phyloP scores from a whole-genome alignment of 441 rosid species.

The Arabidopsis lyrata region DNA sequence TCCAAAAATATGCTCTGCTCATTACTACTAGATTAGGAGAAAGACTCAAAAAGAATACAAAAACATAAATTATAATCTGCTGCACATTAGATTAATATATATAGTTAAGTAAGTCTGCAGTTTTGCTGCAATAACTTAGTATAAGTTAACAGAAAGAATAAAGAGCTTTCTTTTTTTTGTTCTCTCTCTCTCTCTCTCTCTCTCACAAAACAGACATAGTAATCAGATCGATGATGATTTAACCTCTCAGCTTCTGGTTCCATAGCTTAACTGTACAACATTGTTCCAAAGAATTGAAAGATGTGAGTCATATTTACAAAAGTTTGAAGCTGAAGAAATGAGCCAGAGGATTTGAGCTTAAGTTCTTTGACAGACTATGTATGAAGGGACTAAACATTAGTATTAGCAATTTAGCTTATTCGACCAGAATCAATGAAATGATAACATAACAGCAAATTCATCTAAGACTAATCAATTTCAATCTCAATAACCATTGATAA shows the following conservation, averaged over 20 bases:
- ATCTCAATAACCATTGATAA: neutral
- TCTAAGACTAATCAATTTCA: constrained; percentile 8
- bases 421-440: neutral
- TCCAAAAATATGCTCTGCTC: neutral
- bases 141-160: constrained; percentile 28
- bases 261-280: constrained; percentile 39
- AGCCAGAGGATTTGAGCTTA: neutral
- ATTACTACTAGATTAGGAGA: neutral
- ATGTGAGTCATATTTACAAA: neutral
- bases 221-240: constrained; percentile 31
- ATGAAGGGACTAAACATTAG: neutral
- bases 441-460: neutral
- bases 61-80: constrained; percentile 34
- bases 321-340: constrained; percentile 1
- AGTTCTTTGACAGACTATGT: neutral
- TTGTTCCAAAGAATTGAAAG: neutral
- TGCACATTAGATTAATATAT: constrained; percentile 38
- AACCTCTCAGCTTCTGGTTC: constrained; percentile 28
- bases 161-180: constrained; percentile 2
- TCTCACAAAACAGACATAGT: constrained; percentile 28
- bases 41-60: neutral
- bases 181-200: constrained; percentile 15
- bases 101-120: constrained; percentile 40
- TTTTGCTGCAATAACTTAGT: constrained; percentile 47
- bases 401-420: neutral